Evolutionary conservation across 768 basidiomycete genomes (phyloP), one percentile per base, ranked within the genome.

Genomic region (Leccinellum rugosiceps): DNA sequence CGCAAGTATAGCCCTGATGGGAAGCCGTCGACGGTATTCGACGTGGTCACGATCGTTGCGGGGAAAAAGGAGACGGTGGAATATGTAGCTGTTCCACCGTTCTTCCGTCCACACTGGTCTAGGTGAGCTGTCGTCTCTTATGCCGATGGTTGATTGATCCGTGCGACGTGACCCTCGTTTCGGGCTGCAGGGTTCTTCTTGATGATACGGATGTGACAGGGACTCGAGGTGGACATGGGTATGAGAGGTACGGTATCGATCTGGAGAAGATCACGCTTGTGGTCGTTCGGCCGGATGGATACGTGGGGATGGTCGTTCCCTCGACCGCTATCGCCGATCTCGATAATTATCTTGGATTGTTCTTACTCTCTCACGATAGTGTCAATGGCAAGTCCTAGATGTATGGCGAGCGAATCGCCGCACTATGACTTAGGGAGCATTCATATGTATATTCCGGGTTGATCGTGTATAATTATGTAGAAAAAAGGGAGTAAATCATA

Each of bases 291-390:
- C 76, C 76, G 6, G 76, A 78, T 55, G 75, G 77, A 34, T 77
- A 76, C 54, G 69, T 77, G 2, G 76, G 76, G 15, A 65, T 67
- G 44, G 55, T 78, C 26, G 67, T 63, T n/a, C 68, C 72, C 13
- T 66, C 72, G 21, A 60, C 46, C 19, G 62, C 56, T 15, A 11
- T 67, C 41, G 53, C 44, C 6, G 75, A 77, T 19, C 48, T 88
- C 46, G 71, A 77, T 34, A 21, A 23, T 2, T 88, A 87, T 63
- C 83, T 88, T 38, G 63, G 67, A 1, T 65, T 67, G 1, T 85
- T 87, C 63, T 69, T 80, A 67, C 55, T 67, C 26, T 35, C 69
- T 52, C 54, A n/a, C 17, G 26, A 43, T 13, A 19, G 19, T 7
- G 11, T 13, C 11, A 19, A 31, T 25, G 35, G 47, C 44, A 49